phyloP scores from a whole-genome alignment of 345 rosid species.

The Dovyalis caffra region DNA sequence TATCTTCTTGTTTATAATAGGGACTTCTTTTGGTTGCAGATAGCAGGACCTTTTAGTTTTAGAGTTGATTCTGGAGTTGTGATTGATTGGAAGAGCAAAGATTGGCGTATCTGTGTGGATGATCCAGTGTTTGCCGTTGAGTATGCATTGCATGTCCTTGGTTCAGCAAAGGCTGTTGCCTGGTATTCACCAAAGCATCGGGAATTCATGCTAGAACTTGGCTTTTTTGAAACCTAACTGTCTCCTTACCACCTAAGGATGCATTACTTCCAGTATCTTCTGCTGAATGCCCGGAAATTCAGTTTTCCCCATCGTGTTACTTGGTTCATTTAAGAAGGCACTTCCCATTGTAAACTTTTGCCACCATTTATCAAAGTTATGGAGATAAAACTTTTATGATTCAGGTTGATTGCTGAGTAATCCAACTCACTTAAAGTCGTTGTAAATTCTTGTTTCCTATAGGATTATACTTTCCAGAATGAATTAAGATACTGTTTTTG shows the following conservation, averaged over 20 bases:
- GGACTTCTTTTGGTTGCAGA: slow-evolving; percentile 62
- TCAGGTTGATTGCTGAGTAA: too few relatives aligned
- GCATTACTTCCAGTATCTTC: background rate
- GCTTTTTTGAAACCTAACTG: slow-evolving; percentile 61
- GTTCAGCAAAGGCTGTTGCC: slow-evolving; percentile 86
- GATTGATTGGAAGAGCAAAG: slow-evolving; percentile 50
- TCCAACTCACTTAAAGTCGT: too few relatives aligned
- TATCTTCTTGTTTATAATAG: background rate
- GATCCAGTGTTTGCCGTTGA: slow-evolving; percentile 79
- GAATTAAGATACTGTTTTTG: too few relatives aligned
- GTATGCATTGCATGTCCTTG: slow-evolving; percentile 83
- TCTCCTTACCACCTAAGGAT: background rate
- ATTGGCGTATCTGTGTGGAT: slow-evolving; percentile 35
- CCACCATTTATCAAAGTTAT: background rate
- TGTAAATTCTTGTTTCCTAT: too few relatives aligned
- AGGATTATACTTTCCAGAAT: too few relatives aligned
- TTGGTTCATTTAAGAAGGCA: background rate
- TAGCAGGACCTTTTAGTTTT: slow-evolving; percentile 87
- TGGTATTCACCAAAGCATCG: slow-evolving; percentile 84
- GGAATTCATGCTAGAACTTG: slow-evolving; percentile 87
- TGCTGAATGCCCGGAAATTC: background rate
- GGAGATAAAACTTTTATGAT: too few relatives aligned
- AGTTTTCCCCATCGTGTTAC: background rate
- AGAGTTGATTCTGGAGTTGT: slow-evolving; percentile 70
- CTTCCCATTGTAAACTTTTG: background rate